Evolutionary conservation across 2,329 filamentous ascomycete species (phyloP).

Genomic region (Teratosphaeria viscida): DNA sequence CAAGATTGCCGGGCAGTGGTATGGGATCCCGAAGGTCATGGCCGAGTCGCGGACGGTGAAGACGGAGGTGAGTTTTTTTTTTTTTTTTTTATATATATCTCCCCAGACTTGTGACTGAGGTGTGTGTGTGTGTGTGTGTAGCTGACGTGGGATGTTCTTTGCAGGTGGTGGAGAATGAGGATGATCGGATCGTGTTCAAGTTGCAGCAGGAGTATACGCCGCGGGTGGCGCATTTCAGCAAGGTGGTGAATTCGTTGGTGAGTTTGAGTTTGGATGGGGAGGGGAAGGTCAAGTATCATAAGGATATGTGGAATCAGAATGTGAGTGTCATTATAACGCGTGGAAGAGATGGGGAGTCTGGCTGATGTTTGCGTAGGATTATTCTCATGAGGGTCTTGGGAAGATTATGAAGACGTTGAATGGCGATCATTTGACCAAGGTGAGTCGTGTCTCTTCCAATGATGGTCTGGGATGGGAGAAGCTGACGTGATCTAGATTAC

Average conservation of each 20-base stretch:
- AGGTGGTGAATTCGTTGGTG: conserved; percentile 33
- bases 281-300: conserved; percentile 38
- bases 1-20: conserved; percentile 44
- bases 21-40: conserved; percentile 37
- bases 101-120: too few relatives aligned
- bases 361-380: conserved; percentile 22
- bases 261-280: conserved; percentile 26
- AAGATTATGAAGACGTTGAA: conserved; percentile 42
- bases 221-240: conserved; percentile 26
- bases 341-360: neutral
- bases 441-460: neutral
- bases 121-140: too few relatives aligned
- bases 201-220: conserved; percentile 39
- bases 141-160: too few relatives aligned
- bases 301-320: conserved; percentile 42
- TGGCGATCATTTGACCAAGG: conserved; percentile 35
- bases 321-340: neutral
- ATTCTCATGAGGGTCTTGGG: conserved; percentile 36
- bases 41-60: conserved; percentile 30
- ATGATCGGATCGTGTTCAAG: conserved; percentile 37
- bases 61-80: conserved; percentile 25
- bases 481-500: neutral
- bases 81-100: too few relatives aligned
- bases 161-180: conserved; percentile 24
- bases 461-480: neutral